phyloP scores from a whole-genome alignment of 2,329 filamentous ascomycete genomes.

The Bipolaris sorokiniana region DNA sequence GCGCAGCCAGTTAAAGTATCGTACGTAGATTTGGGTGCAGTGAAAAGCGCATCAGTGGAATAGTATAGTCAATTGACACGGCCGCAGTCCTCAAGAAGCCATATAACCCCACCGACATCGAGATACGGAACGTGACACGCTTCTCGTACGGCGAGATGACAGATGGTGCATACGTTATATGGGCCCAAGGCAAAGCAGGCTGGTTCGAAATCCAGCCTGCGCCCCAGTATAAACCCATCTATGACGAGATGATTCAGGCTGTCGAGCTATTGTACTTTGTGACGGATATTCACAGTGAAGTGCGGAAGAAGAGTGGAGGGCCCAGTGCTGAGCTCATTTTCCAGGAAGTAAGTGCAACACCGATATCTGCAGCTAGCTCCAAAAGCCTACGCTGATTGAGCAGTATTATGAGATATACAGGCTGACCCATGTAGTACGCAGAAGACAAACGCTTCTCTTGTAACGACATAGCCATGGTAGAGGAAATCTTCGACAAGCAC shows the following conservation, averaged over 20 bases:
- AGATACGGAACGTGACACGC: slow-evolving; percentile 59
- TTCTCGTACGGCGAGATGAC: slow-evolving; percentile 61
- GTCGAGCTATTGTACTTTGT: slow-evolving; percentile 69
- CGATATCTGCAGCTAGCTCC: neutral
- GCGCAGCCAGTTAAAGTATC: slow-evolving; percentile 35
- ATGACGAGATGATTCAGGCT: slow-evolving; percentile 66
- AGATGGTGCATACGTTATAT: slow-evolving; percentile 64
- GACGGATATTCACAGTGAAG: slow-evolving; percentile 61
- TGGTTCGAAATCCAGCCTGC: slow-evolving; percentile 72
- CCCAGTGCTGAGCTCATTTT: slow-evolving; percentile 50
- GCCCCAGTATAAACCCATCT: slow-evolving; percentile 62
- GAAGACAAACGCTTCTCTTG: slow-evolving; percentile 42
- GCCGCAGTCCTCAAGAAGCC: slow-evolving; percentile 42
- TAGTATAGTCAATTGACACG: slow-evolving; percentile 15
- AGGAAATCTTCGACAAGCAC: slow-evolving; percentile 43
- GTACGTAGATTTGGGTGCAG: slow-evolving; percentile 26
- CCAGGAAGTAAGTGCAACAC: slow-evolving; percentile 40
- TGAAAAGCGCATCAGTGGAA: neutral
- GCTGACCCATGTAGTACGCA: slow-evolving; percentile 41
- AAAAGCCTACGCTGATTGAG: too few relatives aligned
- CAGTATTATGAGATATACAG: neutral
- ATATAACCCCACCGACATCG: slow-evolving; percentile 52
- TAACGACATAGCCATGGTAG: slow-evolving; percentile 31
- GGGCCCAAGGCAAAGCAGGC: slow-evolving; percentile 68
- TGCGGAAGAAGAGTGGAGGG: slow-evolving; percentile 49